Evolutionary conservation across 441 rosid genomes (phyloP).

Genomic region (Omphalea diandra): DNA sequence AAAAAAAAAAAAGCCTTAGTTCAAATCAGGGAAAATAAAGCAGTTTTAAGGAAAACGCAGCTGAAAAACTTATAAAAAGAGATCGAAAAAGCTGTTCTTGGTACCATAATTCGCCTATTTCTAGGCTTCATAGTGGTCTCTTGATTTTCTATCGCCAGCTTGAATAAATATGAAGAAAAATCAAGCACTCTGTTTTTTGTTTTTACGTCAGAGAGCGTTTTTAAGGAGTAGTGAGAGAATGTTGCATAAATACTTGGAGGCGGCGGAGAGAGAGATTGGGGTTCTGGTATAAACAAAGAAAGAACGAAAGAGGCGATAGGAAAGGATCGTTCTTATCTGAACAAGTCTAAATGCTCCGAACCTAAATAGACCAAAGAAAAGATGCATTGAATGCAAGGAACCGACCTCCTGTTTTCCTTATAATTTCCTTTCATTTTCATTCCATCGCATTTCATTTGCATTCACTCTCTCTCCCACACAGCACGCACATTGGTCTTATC

Average conservation of each 20-base stretch:
- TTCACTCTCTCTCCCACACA: background rate
- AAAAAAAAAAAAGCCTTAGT: constrained; percentile 24
- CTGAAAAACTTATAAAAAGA: background rate
- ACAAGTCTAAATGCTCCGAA: constrained; percentile 45
- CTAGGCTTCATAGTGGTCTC: constrained; percentile 75
- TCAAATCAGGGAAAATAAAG: constrained; percentile 25
- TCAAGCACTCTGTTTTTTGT: constrained; percentile 19
- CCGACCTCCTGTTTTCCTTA: constrained; percentile 50
- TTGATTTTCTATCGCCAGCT: constrained; percentile 91
- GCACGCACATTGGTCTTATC: constrained; percentile 32
- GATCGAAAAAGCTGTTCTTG: background rate
- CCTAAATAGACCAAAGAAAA: constrained; percentile 36
- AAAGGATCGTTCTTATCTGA: constrained; percentile 62
- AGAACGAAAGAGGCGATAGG: background rate
- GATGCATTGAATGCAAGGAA: constrained; percentile 74
- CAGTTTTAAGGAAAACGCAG: constrained; percentile 28
- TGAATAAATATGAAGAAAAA: constrained; percentile 24
- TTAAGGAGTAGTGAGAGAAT: constrained; percentile 6
- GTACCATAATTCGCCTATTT: constrained; percentile 86
- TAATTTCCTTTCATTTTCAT: constrained; percentile 38
- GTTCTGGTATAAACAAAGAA: background rate
- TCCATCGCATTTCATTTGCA: background rate
- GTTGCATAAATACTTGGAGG: background rate
- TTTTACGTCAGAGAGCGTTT: background rate
- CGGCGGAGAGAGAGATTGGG: background rate